Evolutionary conservation across 225 moss, liverwort and hornwort genomes (phyloP).

Genomic region (Asterella californica): DNA sequence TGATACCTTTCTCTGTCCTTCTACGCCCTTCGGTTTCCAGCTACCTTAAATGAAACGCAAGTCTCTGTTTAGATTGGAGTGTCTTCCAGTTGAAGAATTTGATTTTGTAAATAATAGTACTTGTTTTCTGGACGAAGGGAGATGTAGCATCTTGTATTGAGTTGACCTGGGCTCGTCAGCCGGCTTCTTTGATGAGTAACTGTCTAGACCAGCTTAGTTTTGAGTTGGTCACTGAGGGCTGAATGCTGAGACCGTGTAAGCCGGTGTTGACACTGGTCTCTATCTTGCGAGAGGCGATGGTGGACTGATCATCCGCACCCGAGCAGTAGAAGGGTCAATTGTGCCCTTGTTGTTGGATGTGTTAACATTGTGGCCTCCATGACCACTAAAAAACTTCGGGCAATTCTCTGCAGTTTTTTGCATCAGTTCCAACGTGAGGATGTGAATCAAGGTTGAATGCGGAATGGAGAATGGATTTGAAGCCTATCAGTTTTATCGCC

Average conservation of each 20-base stretch:
- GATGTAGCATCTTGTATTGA: conserved; percentile 23
- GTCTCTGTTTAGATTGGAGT: conserved; percentile 30
- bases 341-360: conserved; percentile 3
- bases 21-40: not conserved
- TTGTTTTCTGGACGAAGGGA: conserved; percentile 28
- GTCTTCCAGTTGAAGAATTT: conserved; percentile 18
- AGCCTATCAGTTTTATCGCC: not conserved
- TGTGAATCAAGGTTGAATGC: not conserved
- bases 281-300: conserved; percentile 6
- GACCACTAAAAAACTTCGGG: conserved; percentile 4
- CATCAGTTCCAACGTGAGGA: not conserved
- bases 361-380: not conserved
- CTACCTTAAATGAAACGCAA: conserved; percentile 14
- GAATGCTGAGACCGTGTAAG: not conserved
- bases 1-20: not conserved
- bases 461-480: not conserved
- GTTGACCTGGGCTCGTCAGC: conserved; percentile 4
- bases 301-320: not conserved
- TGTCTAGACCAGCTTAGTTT: not conserved
- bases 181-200: conserved; percentile 6
- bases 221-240: not conserved
- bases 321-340: conserved; percentile 3
- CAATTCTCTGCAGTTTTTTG: not conserved
- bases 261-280: not conserved
- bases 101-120: conserved; percentile 43